phyloP scores from a whole-genome alignment of 192 early-diverging fungal species.

The Gorgonomyces haynaldii region DNA sequence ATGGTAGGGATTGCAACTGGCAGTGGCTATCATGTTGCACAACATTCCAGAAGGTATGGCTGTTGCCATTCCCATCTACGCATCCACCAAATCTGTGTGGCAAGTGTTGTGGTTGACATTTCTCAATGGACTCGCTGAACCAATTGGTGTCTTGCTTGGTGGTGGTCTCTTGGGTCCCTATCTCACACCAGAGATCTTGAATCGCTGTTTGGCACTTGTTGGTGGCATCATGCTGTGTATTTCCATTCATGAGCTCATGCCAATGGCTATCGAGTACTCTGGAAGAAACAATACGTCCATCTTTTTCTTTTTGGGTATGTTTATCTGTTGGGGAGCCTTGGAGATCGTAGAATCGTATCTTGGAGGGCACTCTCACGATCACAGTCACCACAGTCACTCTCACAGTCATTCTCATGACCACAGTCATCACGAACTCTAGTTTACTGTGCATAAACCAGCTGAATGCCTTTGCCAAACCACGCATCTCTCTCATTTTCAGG shows the following conservation, averaged over 20 bases:
- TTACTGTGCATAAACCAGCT: too few species aligned
- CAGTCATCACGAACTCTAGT: too few species aligned
- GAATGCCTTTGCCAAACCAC: too few species aligned
- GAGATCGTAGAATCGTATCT: constrained; percentile 6
- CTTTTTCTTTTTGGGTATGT: constrained; percentile 24
- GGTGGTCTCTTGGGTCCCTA: constrained; percentile 22
- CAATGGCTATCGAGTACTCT: constrained; percentile 33
- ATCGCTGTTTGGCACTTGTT: constrained; percentile 31
- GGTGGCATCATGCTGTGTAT: constrained; percentile 45
- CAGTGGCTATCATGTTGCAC: constrained; percentile 38
- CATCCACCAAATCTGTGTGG: constrained; percentile 19
- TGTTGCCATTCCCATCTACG: constrained; percentile 42
- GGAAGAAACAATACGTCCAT: constrained; percentile 26
- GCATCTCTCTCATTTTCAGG: too few species aligned
- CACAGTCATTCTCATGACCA: constrained; percentile 3
- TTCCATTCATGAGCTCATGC: constrained; percentile 39
- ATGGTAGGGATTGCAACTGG: constrained; percentile 32
- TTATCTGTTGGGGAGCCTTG: constrained; percentile 1
- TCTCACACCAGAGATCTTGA: constrained; percentile 20
- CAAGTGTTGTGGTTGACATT: constrained; percentile 36
- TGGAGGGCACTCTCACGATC: constrained; percentile 5
- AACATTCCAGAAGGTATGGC: constrained; percentile 45
- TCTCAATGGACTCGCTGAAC: constrained; percentile 39
- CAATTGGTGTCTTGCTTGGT: constrained; percentile 31
- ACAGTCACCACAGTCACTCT: not conserved